phyloP scores from a whole-genome alignment of 176 grass and related monocot species.

The Metroxylon sagu region DNA sequence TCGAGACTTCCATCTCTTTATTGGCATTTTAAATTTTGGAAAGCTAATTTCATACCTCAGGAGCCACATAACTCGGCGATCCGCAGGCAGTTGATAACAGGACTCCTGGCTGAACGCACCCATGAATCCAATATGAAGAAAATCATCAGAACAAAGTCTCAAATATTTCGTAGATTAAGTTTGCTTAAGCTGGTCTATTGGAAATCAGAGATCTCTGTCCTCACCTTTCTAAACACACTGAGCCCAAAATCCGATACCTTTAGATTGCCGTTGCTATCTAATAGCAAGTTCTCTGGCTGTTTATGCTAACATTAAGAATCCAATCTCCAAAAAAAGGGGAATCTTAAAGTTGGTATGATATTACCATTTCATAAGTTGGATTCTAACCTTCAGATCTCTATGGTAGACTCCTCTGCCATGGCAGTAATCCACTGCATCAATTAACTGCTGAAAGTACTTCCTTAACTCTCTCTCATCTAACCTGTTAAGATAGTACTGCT shows the following conservation, averaged over 20 bases:
- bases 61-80: slow-evolving; percentile 65
- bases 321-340: not conserved
- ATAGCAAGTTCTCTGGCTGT: slow-evolving; percentile 67
- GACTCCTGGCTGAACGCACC: slow-evolving; percentile 39
- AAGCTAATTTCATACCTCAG: slow-evolving; percentile 33
- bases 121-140: not conserved
- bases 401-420: slow-evolving; percentile 59
- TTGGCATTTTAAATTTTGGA: too few relatives aligned
- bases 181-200: too few relatives aligned
- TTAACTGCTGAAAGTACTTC: slow-evolving; percentile 77
- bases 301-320: slow-evolving; percentile 15
- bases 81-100: slow-evolving; percentile 56
- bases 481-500: slow-evolving; percentile 45
- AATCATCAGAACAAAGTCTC: not conserved
- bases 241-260: slow-evolving; percentile 78
- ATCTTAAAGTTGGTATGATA: too few relatives aligned
- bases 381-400: slow-evolving; percentile 62
- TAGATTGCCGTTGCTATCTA: slow-evolving; percentile 55
- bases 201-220: not conserved
- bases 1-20: too few relatives aligned
- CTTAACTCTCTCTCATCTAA: slow-evolving; percentile 45
- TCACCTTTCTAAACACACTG: slow-evolving; percentile 41
- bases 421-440: slow-evolving; percentile 71
- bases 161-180: too few relatives aligned
- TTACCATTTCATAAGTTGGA: too few relatives aligned